phyloP scores from a whole-genome alignment of 169 alveolate species.

The Plasmodium gaboni region DNA sequence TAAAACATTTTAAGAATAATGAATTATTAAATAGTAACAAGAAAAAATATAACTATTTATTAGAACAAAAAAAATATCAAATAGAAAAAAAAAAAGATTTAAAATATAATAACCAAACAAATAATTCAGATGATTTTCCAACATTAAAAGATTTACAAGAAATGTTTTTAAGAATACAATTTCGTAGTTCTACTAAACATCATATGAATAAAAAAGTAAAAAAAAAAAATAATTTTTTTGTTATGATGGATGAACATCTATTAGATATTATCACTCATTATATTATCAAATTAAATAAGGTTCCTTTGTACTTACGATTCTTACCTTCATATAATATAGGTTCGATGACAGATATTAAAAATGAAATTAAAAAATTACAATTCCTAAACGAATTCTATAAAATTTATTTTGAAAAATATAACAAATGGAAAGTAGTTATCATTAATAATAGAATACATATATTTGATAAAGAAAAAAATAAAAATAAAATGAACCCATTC shows the following conservation, averaged over 20 bases:
- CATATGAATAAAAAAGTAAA: slow-evolving; percentile 17
- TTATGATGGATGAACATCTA: slow-evolving; percentile 67
- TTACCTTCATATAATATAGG: slow-evolving; percentile 74
- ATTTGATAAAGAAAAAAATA: slow-evolving; percentile 51
- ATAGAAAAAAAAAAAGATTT: slow-evolving; percentile 8
- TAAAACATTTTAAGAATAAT: neutral
- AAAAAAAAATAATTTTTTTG: slow-evolving; percentile 38
- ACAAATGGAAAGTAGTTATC: slow-evolving; percentile 74
- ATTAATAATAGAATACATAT: slow-evolving; percentile 66
- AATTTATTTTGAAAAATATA: slow-evolving; percentile 69
- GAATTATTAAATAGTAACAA: neutral
- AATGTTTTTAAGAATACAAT: slow-evolving; percentile 75
- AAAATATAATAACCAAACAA: slow-evolving; percentile 3
- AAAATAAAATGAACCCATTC: slow-evolving; percentile 1
- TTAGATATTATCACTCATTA: slow-evolving; percentile 70
- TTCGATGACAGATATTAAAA: slow-evolving; percentile 61
- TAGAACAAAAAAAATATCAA: slow-evolving; percentile 5
- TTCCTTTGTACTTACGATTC: slow-evolving; percentile 62
- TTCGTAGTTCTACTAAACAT: slow-evolving; percentile 58
- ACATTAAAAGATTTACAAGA: slow-evolving; percentile 72
- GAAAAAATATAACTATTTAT: neutral
- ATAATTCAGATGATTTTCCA: slow-evolving; percentile 45
- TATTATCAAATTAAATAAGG: slow-evolving; percentile 64
- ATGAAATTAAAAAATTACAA: slow-evolving; percentile 52
- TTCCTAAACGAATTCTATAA: slow-evolving; percentile 71